Base-by-base conservation (phyloP, 768 basidiomycete genomes). In the Guyanaporus albipodus region DNA sequence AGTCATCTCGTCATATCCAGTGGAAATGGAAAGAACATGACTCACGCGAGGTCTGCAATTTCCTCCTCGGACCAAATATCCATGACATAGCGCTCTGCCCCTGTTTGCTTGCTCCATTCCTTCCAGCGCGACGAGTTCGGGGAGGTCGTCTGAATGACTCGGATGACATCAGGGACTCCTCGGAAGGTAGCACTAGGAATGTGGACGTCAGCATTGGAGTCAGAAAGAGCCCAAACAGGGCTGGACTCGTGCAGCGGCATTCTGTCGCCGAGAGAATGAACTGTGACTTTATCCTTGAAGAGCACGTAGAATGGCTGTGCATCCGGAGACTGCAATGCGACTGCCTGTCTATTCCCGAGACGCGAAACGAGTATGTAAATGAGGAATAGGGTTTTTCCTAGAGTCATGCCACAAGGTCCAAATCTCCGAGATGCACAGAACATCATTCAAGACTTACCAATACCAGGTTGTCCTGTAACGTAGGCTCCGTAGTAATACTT, bases 61-160 rank as follows among this genome's bases (percentile, higher is more conserved):
- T 49, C 51, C 3, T 40, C 0, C 14, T 34, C 19, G 4, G 31
- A 24, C 46, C 46, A 51, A 26, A 50, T 11, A 15, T 47, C 24
- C 49, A 46, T 50, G 1, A 46, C 22, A 4, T 36, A 46, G 14
- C 26, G 11, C 9, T 6, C 0, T 2, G 38, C 38, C 0, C 17
- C 17, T n/a, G 6, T 4, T 4, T 29, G 29, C 14, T 38, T 33
- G 15, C 6, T 32, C n/a, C 31, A 32, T 32, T 17, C 4, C 8
- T n/a, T 6, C 31, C 31, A 32, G 12, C 11, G 17, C 0, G 8
- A 3, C 3, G 8, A 4, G 9, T 26, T 10, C 4, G 35, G 49
- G 2, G 19, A 14, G 3, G 44, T 46, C 4, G 28, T 10, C 26
- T 50, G 49, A 23, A 50, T 37, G 7, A 26, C 11, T 37, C 19